Evolutionary conservation across 2,329 filamentous ascomycete genomes (phyloP), one percentile per base, ranked within the genome.

Genomic region (Aspergillus sp.): DNA sequence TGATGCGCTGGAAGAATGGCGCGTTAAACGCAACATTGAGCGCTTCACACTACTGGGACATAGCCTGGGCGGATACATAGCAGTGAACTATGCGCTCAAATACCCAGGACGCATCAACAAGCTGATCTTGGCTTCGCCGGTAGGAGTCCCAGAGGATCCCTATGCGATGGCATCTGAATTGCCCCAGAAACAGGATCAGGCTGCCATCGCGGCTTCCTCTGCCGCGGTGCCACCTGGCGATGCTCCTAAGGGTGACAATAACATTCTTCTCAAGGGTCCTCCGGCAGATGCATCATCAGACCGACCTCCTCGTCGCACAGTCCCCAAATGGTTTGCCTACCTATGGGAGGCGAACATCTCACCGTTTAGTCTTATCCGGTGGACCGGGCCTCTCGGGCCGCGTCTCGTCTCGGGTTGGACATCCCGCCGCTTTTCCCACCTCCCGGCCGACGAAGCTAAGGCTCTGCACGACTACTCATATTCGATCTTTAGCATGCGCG

Each of bases 331-430:
- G 93, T 80, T 98, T 18, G 87, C 88, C 55, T 97, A 93, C 77
- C 85, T 99, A 4, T 99, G 95, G 95, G 95, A 99, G 64, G 90
- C 92, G 65, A 99, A 99, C 71, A 86, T 98, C 62, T 97, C 93
- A 0, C 95, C 95, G 6, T 99, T 99, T 74, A 93, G 88, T 63
- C 80, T 99, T 48, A 86, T 99, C 13, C 89, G 95, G 58, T 88
- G 92, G 81, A 83, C 91, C 1, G 95, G 95, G 0, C 95, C 95
- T 0, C 79, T 99, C 0, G 95, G 95, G 0, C 95, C 95, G 3
- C 87, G 93, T 22, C 86, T 99, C 36, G 91, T 97, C 1, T 97
- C 92, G 0, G 93, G 92, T 57, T 99, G 95, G 95, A 97, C 91
- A 8, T 91, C 89, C 15, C 87, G 95, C 18, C 87, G 95, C 36